Base-by-base conservation (phyloP, 2,329 filamentous ascomycete genomes). In the Colletotrichum limetticola region DNA sequence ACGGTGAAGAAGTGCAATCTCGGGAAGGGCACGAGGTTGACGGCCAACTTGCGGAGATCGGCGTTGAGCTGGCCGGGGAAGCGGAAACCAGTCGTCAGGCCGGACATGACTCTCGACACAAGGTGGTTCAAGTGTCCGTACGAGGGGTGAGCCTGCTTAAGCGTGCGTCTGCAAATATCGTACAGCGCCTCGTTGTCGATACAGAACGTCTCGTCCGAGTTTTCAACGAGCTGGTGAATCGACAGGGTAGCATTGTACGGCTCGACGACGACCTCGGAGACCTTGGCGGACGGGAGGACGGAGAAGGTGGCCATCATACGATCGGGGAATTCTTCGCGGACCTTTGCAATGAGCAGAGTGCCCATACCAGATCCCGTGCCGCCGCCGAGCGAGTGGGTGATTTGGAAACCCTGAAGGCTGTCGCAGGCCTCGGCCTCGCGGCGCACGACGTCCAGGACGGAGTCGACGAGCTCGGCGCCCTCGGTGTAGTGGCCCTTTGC, bases 1-100 rank as follows among this genome's bases (percentile, higher is more conserved):
- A 99, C 97, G 95, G 98, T 99, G 93, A 99, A 99, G 93, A 99
- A 99, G 89, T 99, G 97, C 77, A 99, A 94, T 94, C 97, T 96
- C 79, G 97, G 97, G 93, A 99, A 99, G 76, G 97, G 97, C 87
- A 99, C 97, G 89, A 99, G 98, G 94, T 99, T 99, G 86, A 99
- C 97, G 78, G 97, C 97, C 83, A 99, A 89, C 91, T 99, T 99
- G 89, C 97, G 95, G 78, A 99, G 94, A 85, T 99, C 97, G 83
- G 97, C 98, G 94, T 99, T 99, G 79, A 99, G 93, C 91, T 99
- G 97, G 84, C 97, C 97, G 68, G 97, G 97, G 94, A 99, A 99
- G 87, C 97, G 97, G 84, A 99, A 90, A 85, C 95, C 98, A 80
- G 97, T 98, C 84, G 97, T 98, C 82, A 99, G 94, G 86, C 97